Evolutionary conservation across 495 filamentous ascomycete genomes (phyloP).

Genomic region (Xylaria scruposa): DNA sequence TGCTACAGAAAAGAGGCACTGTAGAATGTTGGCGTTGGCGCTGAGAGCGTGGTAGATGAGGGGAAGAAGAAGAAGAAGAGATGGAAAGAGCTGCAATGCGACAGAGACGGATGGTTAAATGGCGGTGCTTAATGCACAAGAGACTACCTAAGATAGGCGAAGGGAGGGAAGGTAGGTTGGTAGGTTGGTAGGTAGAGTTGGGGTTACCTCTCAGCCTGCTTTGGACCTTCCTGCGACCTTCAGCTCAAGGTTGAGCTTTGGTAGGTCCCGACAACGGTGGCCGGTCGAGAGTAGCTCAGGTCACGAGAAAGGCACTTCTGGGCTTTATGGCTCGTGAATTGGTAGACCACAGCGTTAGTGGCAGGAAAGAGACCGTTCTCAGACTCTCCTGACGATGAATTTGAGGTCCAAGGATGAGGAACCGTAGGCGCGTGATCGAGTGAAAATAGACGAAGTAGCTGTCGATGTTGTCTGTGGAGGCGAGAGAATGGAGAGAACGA

Average conservation of each 20-base stretch:
- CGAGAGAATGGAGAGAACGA: constrained; percentile 6
- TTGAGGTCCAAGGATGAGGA: neutral
- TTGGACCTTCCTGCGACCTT: neutral
- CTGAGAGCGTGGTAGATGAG: constrained; percentile 20
- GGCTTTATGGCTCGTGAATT: neutral
- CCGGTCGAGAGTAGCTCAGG: neutral
- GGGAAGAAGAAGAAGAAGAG: constrained; percentile 26
- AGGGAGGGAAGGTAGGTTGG: neutral
- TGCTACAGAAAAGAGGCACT: neutral
- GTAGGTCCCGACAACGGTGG: neutral
- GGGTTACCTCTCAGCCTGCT: constrained; percentile 25
- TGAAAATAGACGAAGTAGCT: constrained; percentile 8
- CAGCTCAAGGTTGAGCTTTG: constrained; percentile 11
- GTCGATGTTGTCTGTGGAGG: constrained; percentile 24
- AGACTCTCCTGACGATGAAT: neutral
- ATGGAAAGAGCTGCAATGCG: constrained; percentile 32
- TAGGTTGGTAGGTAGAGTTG: constrained; percentile 8
- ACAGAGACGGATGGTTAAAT: constrained; percentile 28
- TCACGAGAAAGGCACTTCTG: neutral
- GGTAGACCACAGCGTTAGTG: neutral
- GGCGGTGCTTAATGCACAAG: constrained; percentile 26
- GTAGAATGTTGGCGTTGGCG: neutral
- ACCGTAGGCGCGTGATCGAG: constrained; percentile 19
- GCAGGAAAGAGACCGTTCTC: neutral
- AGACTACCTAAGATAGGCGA: neutral